Conservation (phyloP, 2,329 filamentous ascomycete genomes). For the Nectriaceae sp. region DNA sequence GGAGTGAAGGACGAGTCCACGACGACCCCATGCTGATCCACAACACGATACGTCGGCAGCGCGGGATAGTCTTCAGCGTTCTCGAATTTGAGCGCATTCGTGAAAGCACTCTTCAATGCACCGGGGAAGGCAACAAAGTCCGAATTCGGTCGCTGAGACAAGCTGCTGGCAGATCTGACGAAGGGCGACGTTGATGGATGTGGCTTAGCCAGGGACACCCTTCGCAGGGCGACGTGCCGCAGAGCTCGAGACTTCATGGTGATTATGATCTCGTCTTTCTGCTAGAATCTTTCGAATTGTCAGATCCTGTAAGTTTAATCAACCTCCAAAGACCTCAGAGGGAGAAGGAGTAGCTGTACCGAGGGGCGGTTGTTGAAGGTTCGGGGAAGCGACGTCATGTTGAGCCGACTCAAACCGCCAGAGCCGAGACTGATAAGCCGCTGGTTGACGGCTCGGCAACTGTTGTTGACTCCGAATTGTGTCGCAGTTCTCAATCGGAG, state of each 20-base stretch:
- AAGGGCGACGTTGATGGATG: conserved; percentile 16
- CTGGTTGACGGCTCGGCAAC: conserved; percentile 25
- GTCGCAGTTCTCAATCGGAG: background rate
- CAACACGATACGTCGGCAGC: conserved; percentile 87
- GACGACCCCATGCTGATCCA: conserved; percentile 84
- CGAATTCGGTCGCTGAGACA: conserved; percentile 59
- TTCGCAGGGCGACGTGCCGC: conserved; percentile 30
- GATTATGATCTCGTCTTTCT: conserved; percentile 5
- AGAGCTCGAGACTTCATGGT: conserved; percentile 38
- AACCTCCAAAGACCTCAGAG: conserved; percentile 4
- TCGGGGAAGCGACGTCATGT: conserved; percentile 30
- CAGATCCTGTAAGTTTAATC: conserved; percentile 11
- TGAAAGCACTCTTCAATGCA: conserved; percentile 94
- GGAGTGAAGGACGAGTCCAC: conserved; percentile 72
- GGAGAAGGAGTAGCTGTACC: conserved; percentile 18
- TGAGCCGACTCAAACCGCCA: conserved; percentile 35
- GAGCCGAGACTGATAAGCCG: conserved; percentile 31
- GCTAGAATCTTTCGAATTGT: conserved; percentile 3
- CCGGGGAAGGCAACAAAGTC: conserved; percentile 77
- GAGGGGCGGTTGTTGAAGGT: conserved; percentile 21
- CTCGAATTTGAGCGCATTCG: conserved; percentile 75
- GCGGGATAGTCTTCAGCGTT: conserved; percentile 71
- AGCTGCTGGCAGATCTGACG: conserved; percentile 45
- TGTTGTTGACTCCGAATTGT: background rate
- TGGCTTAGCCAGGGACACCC: conserved; percentile 24